Conservation (phyloP, 352 stramenopile species). For the Phytophthora brassicae region DNA sequence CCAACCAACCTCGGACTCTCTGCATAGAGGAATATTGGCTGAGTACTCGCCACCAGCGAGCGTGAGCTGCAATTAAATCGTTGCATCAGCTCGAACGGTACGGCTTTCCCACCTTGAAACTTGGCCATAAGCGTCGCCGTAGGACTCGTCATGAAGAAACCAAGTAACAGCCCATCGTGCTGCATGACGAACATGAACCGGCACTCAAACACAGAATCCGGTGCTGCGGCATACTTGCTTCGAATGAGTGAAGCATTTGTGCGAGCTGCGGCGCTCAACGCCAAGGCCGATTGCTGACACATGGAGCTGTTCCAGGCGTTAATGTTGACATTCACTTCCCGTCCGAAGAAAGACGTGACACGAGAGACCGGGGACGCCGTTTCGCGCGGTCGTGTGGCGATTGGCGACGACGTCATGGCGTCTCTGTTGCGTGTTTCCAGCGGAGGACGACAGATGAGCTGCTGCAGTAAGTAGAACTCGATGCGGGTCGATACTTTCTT, state of each 20-base stretch:
- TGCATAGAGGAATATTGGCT: constrained; percentile 61
- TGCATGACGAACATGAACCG: constrained; percentile 76
- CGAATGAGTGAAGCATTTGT: constrained; percentile 22
- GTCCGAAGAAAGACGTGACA: constrained; percentile 60
- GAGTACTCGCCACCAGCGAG: constrained; percentile 15
- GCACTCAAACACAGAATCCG: constrained; percentile 44
- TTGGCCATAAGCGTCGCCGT: constrained; percentile 59
- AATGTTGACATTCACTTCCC: constrained; percentile 60
- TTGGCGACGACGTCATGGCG: constrained; percentile 35
- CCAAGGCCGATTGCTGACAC: constrained; percentile 44
- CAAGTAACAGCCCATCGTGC: constrained; percentile 56
- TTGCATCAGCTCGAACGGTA: constrained; percentile 58
- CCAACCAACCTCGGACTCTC: constrained; percentile 68
- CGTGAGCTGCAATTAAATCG: constrained; percentile 44
- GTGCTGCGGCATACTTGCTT: constrained; percentile 5
- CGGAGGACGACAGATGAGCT: constrained; percentile 46
- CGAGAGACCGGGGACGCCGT: constrained; percentile 30
- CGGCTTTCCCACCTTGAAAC: constrained; percentile 41
- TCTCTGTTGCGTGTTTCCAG: constrained; percentile 36
- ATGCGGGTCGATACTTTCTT: constrained; percentile 41
- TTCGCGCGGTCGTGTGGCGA: constrained; percentile 22
- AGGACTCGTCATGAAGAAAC: constrained; percentile 55
- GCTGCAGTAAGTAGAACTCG: constrained; percentile 62
- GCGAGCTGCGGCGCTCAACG: constrained; percentile 27
- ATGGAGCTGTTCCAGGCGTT: constrained; percentile 71